Conservation (phyloP, 2,329 filamentous ascomycete species). For the Ascochyta koolunga region DNA sequence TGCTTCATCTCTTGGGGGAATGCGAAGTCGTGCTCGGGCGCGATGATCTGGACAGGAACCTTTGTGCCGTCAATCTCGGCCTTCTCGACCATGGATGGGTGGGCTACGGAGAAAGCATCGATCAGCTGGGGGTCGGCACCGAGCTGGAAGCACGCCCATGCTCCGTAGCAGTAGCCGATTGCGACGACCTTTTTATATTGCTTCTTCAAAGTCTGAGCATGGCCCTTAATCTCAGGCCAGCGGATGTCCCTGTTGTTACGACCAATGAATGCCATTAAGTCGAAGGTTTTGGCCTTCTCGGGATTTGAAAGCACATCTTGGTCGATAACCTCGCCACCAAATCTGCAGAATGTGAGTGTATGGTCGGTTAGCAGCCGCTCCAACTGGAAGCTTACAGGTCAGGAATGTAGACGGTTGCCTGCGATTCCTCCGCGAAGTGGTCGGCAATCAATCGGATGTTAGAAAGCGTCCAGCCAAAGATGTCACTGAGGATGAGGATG, state of each 20-base stretch:
- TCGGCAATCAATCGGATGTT: conserved; percentile 57
- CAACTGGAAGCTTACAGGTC: conserved; percentile 45
- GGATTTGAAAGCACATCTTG: conserved; percentile 33
- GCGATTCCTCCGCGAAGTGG: conserved; percentile 53
- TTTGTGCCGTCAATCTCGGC: conserved; percentile 39
- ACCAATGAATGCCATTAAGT: conserved; percentile 48
- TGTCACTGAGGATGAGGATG: conserved; percentile 52
- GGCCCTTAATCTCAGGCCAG: conserved; percentile 47
- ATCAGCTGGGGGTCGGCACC: conserved; percentile 39
- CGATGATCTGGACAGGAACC: conserved; percentile 40
- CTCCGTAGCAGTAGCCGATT: conserved; percentile 58
- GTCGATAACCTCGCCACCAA: conserved; percentile 39
- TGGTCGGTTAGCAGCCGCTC: not conserved
- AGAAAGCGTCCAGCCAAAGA: conserved; percentile 57
- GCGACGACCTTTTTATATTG: conserved; percentile 51
- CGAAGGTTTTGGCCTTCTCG: conserved; percentile 43
- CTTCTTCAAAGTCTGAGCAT: conserved; percentile 45
- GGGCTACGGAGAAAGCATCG: conserved; percentile 38
- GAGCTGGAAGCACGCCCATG: conserved; percentile 44
- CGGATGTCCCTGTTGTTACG: conserved; percentile 49
- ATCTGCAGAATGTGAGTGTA: conserved; percentile 23
- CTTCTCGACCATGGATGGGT: conserved; percentile 40
- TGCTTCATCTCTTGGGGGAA: conserved; percentile 42
- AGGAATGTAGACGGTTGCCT: conserved; percentile 55
- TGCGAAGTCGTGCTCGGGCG: conserved; percentile 35